phyloP scores from a whole-genome alignment of 2,329 filamentous ascomycete genomes.

The Fonsecaea monophora region DNA sequence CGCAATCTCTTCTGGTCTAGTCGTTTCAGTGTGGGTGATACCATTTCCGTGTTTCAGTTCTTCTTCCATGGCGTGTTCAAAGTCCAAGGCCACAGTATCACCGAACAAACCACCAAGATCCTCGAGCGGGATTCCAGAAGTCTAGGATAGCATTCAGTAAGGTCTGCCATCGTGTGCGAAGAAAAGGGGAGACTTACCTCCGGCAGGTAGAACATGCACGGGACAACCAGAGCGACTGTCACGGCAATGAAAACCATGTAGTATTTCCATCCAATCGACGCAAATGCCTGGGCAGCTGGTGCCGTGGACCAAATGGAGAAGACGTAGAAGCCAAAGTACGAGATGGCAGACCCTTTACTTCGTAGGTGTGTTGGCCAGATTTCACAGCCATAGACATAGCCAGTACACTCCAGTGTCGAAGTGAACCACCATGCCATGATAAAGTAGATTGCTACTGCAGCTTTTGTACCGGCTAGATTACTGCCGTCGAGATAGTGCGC shows the following conservation, averaged over 20 bases:
- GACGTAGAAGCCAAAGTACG: conserved; percentile 19
- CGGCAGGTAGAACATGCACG: conserved; percentile 20
- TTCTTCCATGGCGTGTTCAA: conserved; percentile 35
- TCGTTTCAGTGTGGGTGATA: not conserved
- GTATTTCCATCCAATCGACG: conserved; percentile 45
- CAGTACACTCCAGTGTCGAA: conserved; percentile 38
- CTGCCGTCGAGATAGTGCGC: conserved; percentile 45
- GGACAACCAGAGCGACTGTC: conserved; percentile 5
- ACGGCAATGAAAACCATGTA: conserved; percentile 40
- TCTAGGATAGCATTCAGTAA: conserved; percentile 25
- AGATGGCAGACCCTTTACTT: conserved; percentile 27
- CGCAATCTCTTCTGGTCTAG: not conserved
- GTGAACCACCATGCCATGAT: conserved; percentile 50
- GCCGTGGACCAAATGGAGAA: conserved; percentile 23
- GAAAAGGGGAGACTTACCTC: conserved; percentile 4
- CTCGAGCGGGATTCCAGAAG: conserved; percentile 43
- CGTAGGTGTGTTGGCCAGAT: conserved; percentile 34
- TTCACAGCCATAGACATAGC: conserved; percentile 32
- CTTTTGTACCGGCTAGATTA: conserved; percentile 43
- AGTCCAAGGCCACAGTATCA: conserved; percentile 42
- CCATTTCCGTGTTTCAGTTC: conserved; percentile 8
- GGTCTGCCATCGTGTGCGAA: not conserved
- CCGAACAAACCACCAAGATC: conserved; percentile 45
- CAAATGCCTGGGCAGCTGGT: conserved; percentile 39
- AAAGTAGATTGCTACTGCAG: conserved; percentile 50